Conservation (phyloP, 441 rosid species). For the Erodium texanum region DNA sequence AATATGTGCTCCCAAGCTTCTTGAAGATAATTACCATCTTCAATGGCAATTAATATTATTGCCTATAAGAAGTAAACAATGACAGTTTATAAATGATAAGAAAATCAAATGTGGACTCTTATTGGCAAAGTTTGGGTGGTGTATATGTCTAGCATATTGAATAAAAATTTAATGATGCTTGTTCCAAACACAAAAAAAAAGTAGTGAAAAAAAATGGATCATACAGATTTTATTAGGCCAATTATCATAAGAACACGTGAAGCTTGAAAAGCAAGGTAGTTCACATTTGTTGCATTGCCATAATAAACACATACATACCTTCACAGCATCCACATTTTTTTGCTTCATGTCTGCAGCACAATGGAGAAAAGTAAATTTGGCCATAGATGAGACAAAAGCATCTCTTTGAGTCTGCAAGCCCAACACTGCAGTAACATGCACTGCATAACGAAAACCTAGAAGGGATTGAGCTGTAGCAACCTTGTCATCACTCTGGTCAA, state of each 20-base stretch:
- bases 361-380: slow-evolving; percentile 96
- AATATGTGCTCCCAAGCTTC: slow-evolving; percentile 98
- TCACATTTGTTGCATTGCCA: not conserved
- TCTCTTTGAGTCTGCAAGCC: slow-evolving; percentile 99
- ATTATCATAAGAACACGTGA: not conserved
- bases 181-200: too few species aligned
- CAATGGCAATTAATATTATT: slow-evolving; percentile 58
- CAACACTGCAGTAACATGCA: slow-evolving; percentile 74
- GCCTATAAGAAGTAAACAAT: slow-evolving; percentile 40
- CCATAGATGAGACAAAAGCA: slow-evolving; percentile 93
- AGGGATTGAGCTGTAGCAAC: slow-evolving; percentile 81
- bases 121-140: not conserved
- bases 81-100: slow-evolving; percentile 23
- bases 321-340: slow-evolving; percentile 65
- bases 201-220: not conserved
- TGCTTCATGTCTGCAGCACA: slow-evolving; percentile 93
- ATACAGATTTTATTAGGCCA: too few species aligned
- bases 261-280: not conserved
- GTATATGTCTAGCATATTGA: not conserved
- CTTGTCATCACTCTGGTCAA: slow-evolving; percentile 98
- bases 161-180: not conserved
- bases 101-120: not conserved
- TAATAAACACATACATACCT: not conserved
- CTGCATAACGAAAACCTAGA: slow-evolving; percentile 98
- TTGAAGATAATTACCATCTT: slow-evolving; percentile 72